Evolutionary conservation across 208 protist species (phyloP).

Genomic region (Crithidia sp.): DNA sequence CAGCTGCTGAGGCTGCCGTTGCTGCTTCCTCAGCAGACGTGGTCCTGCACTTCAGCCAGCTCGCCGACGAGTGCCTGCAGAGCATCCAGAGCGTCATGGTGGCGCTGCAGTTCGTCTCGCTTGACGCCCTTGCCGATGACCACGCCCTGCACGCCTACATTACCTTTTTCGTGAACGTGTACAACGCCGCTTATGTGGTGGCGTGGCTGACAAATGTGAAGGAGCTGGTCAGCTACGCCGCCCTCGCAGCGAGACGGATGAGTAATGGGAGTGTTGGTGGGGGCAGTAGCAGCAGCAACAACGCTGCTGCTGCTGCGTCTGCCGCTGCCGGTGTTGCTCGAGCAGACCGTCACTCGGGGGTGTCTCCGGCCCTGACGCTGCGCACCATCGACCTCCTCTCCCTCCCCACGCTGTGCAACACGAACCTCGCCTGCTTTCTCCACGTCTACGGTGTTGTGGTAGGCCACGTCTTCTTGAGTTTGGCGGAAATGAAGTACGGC

Average conservation of each 20-base stretch:
- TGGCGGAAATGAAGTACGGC: constrained; percentile 76
- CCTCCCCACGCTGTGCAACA: constrained; percentile 36
- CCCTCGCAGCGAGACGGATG: not conserved
- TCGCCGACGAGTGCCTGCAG: constrained; percentile 29
- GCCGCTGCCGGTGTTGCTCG: not conserved
- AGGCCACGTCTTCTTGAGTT: constrained; percentile 43
- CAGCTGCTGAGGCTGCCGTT: not conserved
- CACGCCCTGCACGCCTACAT: constrained; percentile 24
- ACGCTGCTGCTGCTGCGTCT: not conserved
- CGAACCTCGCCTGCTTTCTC: constrained; percentile 46
- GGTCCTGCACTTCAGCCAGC: constrained; percentile 18
- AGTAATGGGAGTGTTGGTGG: not conserved
- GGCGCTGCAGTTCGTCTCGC: constrained; percentile 22
- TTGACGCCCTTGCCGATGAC: constrained; percentile 16
- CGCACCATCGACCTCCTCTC: constrained; percentile 31
- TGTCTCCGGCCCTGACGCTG: not conserved
- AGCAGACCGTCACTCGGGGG: not conserved
- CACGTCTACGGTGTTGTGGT: constrained; percentile 58
- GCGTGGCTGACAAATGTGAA: constrained; percentile 58
- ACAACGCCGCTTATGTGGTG: constrained; percentile 76
- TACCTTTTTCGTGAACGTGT: constrained; percentile 59
- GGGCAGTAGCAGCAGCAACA: too few species aligned
- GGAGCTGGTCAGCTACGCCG: constrained; percentile 20
- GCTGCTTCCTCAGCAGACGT: constrained; percentile 12
- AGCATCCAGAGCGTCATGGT: constrained; percentile 29